phyloP scores from a whole-genome alignment of 2,329 filamentous ascomycete species.

The Pyrenophora teres region DNA sequence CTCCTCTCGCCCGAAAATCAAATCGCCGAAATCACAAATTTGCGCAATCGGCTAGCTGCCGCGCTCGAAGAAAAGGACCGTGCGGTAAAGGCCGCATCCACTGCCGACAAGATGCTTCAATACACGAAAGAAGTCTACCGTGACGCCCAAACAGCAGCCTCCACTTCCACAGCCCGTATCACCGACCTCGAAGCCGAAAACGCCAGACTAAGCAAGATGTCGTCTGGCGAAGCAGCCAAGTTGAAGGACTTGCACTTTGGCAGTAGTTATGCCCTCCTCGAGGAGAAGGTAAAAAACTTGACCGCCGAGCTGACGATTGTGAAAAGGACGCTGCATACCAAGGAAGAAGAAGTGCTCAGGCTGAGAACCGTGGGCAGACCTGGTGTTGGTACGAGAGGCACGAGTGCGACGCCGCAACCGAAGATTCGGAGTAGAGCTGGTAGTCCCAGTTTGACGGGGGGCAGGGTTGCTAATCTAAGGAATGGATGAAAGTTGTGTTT shows the following conservation, averaged over 20 bases:
- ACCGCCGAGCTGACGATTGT: slow-evolving; percentile 17
- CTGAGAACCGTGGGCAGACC: slow-evolving; percentile 25
- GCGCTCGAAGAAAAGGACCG: slow-evolving; percentile 23
- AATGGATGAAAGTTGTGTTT: slow-evolving; percentile 14
- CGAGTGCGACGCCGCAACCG: slow-evolving; percentile 38
- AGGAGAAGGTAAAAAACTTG: slow-evolving; percentile 10
- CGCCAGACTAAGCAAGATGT: slow-evolving; percentile 18
- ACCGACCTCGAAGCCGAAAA: slow-evolving; percentile 21
- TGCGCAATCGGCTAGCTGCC: slow-evolving; percentile 29
- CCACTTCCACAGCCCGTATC: slow-evolving; percentile 12
- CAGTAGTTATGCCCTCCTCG: slow-evolving; percentile 12
- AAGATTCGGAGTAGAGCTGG: slow-evolving; percentile 33
- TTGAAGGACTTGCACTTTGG: slow-evolving; percentile 27
- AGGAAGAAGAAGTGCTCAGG: slow-evolving; percentile 31
- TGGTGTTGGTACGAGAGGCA: slow-evolving; percentile 35
- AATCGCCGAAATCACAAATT: slow-evolving; percentile 27
- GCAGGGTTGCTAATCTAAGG: slow-evolving; percentile 30
- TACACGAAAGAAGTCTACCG: slow-evolving; percentile 64
- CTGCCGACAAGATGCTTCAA: slow-evolving; percentile 54
- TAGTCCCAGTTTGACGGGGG: slow-evolving; percentile 30
- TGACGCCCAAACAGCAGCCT: slow-evolving; percentile 19
- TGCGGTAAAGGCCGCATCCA: slow-evolving; percentile 40
- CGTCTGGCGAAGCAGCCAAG: slow-evolving; percentile 23
- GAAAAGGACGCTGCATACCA: slow-evolving; percentile 21
- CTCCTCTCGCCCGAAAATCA: slow-evolving; percentile 32